Percentiles rank a stretch among this genome's conserved stretches.
Evolutionary conservation across 2,329 filamentous ascomycete species (phyloP).

Genomic region (Nakataea oryzae): DNA sequence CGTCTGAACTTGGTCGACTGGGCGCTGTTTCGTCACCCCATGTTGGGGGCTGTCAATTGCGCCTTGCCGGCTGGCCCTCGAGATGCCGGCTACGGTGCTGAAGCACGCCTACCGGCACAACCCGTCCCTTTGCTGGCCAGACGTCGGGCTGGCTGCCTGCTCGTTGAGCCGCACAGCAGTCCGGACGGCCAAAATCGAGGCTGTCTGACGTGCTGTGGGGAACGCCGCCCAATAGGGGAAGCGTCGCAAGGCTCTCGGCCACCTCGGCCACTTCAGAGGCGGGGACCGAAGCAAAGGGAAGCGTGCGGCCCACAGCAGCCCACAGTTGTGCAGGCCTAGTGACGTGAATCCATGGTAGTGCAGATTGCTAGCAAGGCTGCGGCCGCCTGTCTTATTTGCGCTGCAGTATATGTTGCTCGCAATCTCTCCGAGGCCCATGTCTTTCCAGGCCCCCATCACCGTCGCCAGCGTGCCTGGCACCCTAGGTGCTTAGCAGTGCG

Average conservation of each 20-base stretch:
- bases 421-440: not conserved
- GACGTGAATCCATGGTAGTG: not conserved
- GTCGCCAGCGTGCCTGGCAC: too few relatives aligned
- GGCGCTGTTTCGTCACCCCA: not conserved
- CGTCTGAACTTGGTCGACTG: not conserved
- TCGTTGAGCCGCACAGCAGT: not conserved
- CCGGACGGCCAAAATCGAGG: not conserved
- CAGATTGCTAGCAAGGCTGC: not conserved
- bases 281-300: not conserved
- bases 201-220: not conserved
- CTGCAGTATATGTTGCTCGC: not conserved
- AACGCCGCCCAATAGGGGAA: not conserved
- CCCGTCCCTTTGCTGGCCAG: not conserved
- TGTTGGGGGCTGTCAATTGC: not conserved
- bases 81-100: not conserved
- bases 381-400: not conserved
- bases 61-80: not conserved
- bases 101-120: too few relatives aligned
- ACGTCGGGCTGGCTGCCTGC: not conserved
- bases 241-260: not conserved
- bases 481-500: too few relatives aligned
- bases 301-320: not conserved
- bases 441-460: not conserved
- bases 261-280: not conserved
- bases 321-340: not conserved